Evolutionary conservation across 2,329 filamentous ascomycete species (phyloP).

Genomic region (Arthroderma sp.): DNA sequence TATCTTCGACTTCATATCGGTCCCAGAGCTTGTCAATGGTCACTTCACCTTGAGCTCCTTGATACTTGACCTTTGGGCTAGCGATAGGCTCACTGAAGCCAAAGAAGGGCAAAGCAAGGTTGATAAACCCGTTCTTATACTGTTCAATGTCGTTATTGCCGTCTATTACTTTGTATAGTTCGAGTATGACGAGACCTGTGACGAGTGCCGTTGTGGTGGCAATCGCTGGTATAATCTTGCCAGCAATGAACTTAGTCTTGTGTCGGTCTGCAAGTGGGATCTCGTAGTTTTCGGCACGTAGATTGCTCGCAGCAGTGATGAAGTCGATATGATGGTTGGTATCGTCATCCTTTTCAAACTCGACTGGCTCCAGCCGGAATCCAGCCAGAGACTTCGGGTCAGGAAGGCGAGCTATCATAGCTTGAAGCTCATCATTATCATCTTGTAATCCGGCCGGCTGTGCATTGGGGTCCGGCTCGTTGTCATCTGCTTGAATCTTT

Average conservation of each 20-base stretch:
- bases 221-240: constrained; percentile 98
- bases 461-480: constrained; percentile 70
- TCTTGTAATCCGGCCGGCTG: constrained; percentile 40
- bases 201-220: constrained; percentile 93
- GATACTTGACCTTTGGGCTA: constrained; percentile 84
- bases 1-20: constrained; percentile 78
- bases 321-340: constrained; percentile 98
- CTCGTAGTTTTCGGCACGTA: constrained; percentile 96
- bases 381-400: constrained; percentile 67
- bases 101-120: constrained; percentile 91
- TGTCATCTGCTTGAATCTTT: constrained; percentile 94
- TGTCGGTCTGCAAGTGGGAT: constrained; percentile 84
- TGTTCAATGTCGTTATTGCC: constrained; percentile 94
- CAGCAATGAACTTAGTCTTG: constrained; percentile 99
- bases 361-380: constrained; percentile 80
- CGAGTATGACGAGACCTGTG: constrained; percentile 80
- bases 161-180: constrained; percentile 93
- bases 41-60: constrained; percentile 64
- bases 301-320: constrained; percentile 91
- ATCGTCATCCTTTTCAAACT: constrained; percentile 98
- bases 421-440: constrained; percentile 62
- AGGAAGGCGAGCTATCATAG: constrained; percentile 60
- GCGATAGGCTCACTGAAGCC: constrained; percentile 95
- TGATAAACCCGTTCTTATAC: constrained; percentile 98
- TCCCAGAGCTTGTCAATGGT: constrained; percentile 96